phyloP scores from a whole-genome alignment of 169 alveolate species.

The Eimeria mitis region DNA sequence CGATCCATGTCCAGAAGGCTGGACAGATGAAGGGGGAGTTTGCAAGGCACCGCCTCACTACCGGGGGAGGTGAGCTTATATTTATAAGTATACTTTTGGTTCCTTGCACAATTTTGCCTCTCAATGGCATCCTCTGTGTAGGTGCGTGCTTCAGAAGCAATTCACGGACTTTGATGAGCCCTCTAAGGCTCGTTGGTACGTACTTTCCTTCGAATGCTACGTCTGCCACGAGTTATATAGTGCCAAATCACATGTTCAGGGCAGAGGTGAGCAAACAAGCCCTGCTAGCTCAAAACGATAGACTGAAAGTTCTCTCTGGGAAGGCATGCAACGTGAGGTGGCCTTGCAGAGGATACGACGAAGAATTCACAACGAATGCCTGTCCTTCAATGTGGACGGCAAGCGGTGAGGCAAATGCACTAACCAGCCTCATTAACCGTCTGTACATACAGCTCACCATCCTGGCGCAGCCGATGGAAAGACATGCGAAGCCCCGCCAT shows the following conservation, averaged over 20 bases:
- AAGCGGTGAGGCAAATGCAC: slow-evolving; percentile 15
- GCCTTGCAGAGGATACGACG: slow-evolving; percentile 75
- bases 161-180: slow-evolving; percentile 71
- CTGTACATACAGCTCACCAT: background rate
- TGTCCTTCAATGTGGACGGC: slow-evolving; percentile 70
- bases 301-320: background rate
- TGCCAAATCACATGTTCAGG: background rate
- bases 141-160: slow-evolving; percentile 74
- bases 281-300: background rate
- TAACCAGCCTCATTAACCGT: background rate
- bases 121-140: background rate
- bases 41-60: slow-evolving; percentile 60
- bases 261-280: slow-evolving; percentile 36
- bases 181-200: slow-evolving; percentile 75
- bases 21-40: slow-evolving; percentile 31
- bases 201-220: background rate
- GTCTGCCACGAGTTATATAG: background rate
- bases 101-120: background rate
- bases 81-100: background rate
- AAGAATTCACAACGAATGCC: slow-evolving; percentile 44
- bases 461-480: slow-evolving; percentile 65
- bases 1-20: slow-evolving; percentile 45
- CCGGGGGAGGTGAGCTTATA: slow-evolving; percentile 17
- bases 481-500: slow-evolving; percentile 79
- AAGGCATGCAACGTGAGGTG: slow-evolving; percentile 71